These are phyloP conservation scores for Trametes versicolor DNA, from an alignment of 1,284 basidiomycete species.

Conservation along the genomic window DNA sequence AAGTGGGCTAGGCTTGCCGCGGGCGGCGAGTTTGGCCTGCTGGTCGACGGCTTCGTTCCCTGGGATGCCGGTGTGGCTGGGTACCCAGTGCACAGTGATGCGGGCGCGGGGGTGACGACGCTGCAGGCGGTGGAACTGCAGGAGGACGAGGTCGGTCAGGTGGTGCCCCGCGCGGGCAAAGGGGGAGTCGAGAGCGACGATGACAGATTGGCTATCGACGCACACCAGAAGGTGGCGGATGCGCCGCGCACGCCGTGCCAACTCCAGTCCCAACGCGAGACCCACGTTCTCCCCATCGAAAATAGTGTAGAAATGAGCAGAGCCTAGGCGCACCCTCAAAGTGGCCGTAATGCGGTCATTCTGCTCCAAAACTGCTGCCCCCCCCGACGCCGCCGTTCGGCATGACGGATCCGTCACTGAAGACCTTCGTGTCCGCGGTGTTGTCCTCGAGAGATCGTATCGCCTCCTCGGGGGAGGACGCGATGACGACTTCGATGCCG, in stretches of 20 bases:
- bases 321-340: slow-evolving; percentile 38
- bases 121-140: background rate
- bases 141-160: slow-evolving; percentile 24
- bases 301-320: slow-evolving; percentile 37
- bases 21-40: slow-evolving; percentile 33
- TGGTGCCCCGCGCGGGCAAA: slow-evolving; percentile 22
- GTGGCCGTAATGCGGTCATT: background rate
- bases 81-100: slow-evolving; percentile 23
- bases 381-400: slow-evolving; percentile 11
- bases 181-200: background rate
- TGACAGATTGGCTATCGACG: slow-evolving; percentile 24
- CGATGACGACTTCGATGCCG: slow-evolving; percentile 17
- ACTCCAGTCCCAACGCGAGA: slow-evolving; percentile 24
- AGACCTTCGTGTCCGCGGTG: slow-evolving; percentile 9
- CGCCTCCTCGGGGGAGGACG: slow-evolving; percentile 26
- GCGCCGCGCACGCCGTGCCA: slow-evolving; percentile 2
- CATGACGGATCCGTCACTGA: slow-evolving; percentile 33
- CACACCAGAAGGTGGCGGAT: slow-evolving; percentile 7
- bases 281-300: slow-evolving; percentile 46
- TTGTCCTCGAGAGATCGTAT: slow-evolving; percentile 13
- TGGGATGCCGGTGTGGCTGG: slow-evolving; percentile 31
- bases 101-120: slow-evolving; percentile 16
- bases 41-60: slow-evolving; percentile 38
- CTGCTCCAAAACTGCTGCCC: slow-evolving; percentile 17
- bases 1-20: slow-evolving; percentile 18